Base-by-base conservation (phyloP, 345 rosid genomes). In the Turnera subulata region DNA sequence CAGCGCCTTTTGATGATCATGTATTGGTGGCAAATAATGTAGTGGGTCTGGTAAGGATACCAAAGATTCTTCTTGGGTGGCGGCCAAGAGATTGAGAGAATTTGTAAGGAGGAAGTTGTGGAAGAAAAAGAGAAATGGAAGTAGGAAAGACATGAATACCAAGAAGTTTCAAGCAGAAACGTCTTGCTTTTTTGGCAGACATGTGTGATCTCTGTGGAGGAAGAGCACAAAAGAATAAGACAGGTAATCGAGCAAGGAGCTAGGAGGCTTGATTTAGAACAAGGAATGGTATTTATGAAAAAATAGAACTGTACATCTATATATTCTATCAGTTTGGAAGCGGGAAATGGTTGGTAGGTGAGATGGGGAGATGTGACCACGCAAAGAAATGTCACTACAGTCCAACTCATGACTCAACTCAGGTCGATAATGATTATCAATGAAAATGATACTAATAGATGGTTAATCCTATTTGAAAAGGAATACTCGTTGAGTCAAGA, bases 21-120 rank as follows among this genome's bases (percentile, higher is more conserved):
- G 12, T 2, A 7, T 2, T n/a, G 39, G 51, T 17, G 16, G 16
- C 54, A 16, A 52, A 6, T n/a, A n/a, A n/a, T n/a, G n/a, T n/a
- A n/a, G 23, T 22, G 53, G 6, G 16, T 17, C 8, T 23, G 15
- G 8, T 2, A 25, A 21, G 2, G 47, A 37, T 44, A 17, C 53
- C n/a, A 47, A 32, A 39, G 18, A n/a, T 1, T 45, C 1, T 11
- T 56, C 53, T 5, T 46, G 55, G 22, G 8, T 5, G 6, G 21
- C 24, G 29, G 38, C 19, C 18, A 1, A 3, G 17, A n/a, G n/a
- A n/a, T 46, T 45, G 44, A 19, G 47, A 2, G 46, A 48, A 49
- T 59, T 47, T 48, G 26, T 37, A 23, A 58, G 44, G 59, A 42
- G 19, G 24, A 47, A 35, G 44, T 15, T 53, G 21, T 11, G 53